Evolutionary conservation across 768 basidiomycete species (phyloP).

Genomic region (Suillus bovinus): DNA sequence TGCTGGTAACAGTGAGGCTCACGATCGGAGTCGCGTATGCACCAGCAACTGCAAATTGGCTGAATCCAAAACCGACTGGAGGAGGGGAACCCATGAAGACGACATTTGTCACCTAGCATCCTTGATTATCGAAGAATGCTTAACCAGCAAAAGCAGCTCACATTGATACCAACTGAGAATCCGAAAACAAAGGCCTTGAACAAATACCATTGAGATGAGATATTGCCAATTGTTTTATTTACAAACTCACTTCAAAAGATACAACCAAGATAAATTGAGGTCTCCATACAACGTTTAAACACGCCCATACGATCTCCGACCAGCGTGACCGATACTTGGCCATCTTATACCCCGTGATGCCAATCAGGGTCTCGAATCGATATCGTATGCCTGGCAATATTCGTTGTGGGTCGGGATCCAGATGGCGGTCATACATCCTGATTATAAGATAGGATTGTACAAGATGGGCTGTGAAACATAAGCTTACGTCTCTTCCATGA

Average conservation of each 20-base stretch:
- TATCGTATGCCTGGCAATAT: conserved; percentile 35
- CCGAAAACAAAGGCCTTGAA: conserved; percentile 46
- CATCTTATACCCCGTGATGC: conserved; percentile 48
- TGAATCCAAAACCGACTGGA: conserved; percentile 50
- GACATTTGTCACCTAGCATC: conserved; percentile 49
- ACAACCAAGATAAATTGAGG: conserved; percentile 45
- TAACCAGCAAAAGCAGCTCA: conserved; percentile 19
- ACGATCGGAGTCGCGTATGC: conserved; percentile 47
- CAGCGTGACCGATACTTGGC: conserved; percentile 45
- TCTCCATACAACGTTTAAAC: conserved; percentile 46
- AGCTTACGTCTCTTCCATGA: conserved; percentile 52
- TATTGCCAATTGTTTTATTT: not conserved
- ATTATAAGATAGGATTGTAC: not conserved
- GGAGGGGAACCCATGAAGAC: conserved; percentile 51
- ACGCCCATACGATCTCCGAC: conserved; percentile 32
- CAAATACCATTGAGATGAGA: not conserved
- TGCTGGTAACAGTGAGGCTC: conserved; percentile 9
- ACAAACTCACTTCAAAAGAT: conserved; percentile 38
- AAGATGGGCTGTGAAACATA: not conserved
- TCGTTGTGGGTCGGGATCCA: conserved; percentile 26
- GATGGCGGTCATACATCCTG: conserved; percentile 44
- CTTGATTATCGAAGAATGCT: not conserved
- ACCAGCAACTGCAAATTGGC: conserved; percentile 41
- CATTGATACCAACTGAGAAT: conserved; percentile 48
- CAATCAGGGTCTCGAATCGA: conserved; percentile 48